Percentiles rank a stretch among this genome's conserved stretches.
phyloP scores from a whole-genome alignment of 768 basidiomycete genomes.

The Suillus subluteus region DNA sequence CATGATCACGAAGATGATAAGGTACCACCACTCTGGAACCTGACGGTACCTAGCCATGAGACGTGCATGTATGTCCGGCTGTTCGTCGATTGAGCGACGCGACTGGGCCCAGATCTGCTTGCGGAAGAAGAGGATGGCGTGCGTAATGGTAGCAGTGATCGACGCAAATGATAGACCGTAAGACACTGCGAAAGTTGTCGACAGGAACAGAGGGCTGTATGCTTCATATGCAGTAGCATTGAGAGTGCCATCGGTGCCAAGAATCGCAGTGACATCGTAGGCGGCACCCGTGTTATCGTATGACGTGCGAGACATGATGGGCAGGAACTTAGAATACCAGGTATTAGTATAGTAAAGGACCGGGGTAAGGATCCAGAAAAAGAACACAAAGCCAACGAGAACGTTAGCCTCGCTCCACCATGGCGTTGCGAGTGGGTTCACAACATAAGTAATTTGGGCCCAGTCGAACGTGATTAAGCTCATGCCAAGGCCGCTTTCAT shows the following conservation, averaged over 20 bases:
- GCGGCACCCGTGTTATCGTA: conserved; percentile 45
- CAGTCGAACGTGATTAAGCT: conserved; percentile 43
- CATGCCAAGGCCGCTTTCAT: conserved; percentile 39
- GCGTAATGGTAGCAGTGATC: conserved; percentile 44
- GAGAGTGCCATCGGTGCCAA: conserved; percentile 36
- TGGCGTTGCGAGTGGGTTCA: conserved; percentile 38
- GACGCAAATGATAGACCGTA: conserved; percentile 52
- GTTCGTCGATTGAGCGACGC: conserved; percentile 52
- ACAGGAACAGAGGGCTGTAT: conserved; percentile 46
- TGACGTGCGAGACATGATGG: conserved; percentile 43
- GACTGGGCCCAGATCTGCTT: conserved; percentile 59
- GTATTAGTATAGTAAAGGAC: conserved; percentile 39
- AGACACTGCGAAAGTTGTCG: conserved; percentile 55
- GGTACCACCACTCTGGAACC: conserved; percentile 69
- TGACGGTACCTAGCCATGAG: conserved; percentile 60
- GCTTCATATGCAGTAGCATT: conserved; percentile 37
- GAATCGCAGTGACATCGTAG: conserved; percentile 45
- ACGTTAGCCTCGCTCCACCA: conserved; percentile 46
- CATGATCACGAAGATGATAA: conserved; percentile 44
- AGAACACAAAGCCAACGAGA: conserved; percentile 39
- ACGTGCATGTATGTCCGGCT: conserved; percentile 62
- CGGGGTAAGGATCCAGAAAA: conserved; percentile 37
- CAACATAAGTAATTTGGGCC: conserved; percentile 65
- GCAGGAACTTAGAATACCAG: conserved; percentile 42
- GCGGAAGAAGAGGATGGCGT: conserved; percentile 56